phyloP scores from a whole-genome alignment of 805 yeast genomes.

The Tetrapisispora pingtungensis region DNA sequence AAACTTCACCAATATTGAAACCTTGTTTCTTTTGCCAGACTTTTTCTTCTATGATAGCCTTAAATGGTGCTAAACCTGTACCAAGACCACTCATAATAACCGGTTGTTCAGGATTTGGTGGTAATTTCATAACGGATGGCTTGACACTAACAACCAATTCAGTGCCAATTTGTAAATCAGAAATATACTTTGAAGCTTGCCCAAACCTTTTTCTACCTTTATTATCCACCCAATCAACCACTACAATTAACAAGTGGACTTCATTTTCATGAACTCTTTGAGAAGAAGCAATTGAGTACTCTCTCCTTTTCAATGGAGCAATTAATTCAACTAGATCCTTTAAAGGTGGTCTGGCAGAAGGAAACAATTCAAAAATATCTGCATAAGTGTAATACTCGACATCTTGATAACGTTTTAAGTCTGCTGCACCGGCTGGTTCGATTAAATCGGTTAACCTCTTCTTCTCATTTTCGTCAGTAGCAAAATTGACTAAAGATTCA shows the following conservation, averaged over 20 bases:
- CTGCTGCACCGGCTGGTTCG: constrained; percentile 73
- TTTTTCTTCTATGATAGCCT: constrained; percentile 93
- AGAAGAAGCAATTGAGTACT: constrained; percentile 94
- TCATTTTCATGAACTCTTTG: constrained; percentile 87
- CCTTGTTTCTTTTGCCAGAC: constrained; percentile 90
- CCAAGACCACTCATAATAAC: constrained; percentile 96
- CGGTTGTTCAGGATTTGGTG: constrained; percentile 78
- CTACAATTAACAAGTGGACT: constrained; percentile 84
- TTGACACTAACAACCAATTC: constrained; percentile 90
- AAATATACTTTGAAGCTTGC: constrained; percentile 84
- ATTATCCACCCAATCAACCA: constrained; percentile 89
- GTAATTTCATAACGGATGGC: constrained; percentile 95
- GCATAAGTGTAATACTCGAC: constrained; percentile 72
- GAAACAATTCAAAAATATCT: constrained; percentile 71
- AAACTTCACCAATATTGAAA: constrained; percentile 76
- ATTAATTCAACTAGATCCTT: constrained; percentile 61
- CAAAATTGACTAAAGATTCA: constrained; percentile 67
- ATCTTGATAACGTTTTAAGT: constrained; percentile 75
- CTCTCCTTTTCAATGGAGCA: constrained; percentile 90
- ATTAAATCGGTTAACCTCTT: constrained; percentile 52
- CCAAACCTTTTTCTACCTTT: constrained; percentile 82
- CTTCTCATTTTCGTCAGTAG: constrained; percentile 60
- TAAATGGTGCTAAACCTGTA: constrained; percentile 96
- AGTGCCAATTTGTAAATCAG: constrained; percentile 68
- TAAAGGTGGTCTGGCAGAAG: constrained; percentile 69